Base-by-base conservation (phyloP, 1,284 basidiomycete genomes). In the Apiotrichum sp. region DNA sequence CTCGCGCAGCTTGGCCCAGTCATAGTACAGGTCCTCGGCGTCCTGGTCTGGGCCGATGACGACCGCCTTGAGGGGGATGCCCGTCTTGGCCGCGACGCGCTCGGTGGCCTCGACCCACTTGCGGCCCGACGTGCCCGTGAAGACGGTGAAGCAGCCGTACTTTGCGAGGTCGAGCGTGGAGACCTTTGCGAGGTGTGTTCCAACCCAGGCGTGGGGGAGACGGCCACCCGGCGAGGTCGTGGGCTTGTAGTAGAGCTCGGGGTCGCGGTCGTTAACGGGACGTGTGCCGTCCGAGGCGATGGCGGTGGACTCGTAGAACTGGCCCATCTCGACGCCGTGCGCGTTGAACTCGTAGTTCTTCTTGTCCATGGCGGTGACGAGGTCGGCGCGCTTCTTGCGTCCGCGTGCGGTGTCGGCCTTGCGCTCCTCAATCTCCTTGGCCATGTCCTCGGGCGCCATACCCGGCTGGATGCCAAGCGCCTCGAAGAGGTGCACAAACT, bases 281-380 rank as follows among this genome's bases (percentile, higher is more conserved):
- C 40, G 32, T 5, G 57, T 50, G 47, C 57, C 57, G 47, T 59
- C 57, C 1, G 53, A 52, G 7, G 31, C 16, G 44, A 59, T 35
- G 14, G 43, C 39, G 34, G 36, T 9, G 22, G 53, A 56, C 35
- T 46, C 51, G 53, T 59, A 59, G 35, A 59, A 59, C 50, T 59
- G 57, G 47, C 57, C 57, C 53, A 59, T 52, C 43, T 59, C 57
- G 39, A 59, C 57, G 10, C 57, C 57, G 51, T 59, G 57, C 2
- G 53, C 53, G 47, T 59, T 59, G 51, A 59, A 59, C 53, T 59
- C 57, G 48, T 59, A 59, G 53, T 59, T 55, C 44, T 59, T 59
- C 16, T 35, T 31, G 50, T 59, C 39, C 57, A 59, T 59, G 39
- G 57, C 57, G 0, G 46, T 38, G 14, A 59, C 57, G 14, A 59